Conservation (phyloP, 2,329 filamentous ascomycete genomes). For the Beauveria sp. region DNA sequence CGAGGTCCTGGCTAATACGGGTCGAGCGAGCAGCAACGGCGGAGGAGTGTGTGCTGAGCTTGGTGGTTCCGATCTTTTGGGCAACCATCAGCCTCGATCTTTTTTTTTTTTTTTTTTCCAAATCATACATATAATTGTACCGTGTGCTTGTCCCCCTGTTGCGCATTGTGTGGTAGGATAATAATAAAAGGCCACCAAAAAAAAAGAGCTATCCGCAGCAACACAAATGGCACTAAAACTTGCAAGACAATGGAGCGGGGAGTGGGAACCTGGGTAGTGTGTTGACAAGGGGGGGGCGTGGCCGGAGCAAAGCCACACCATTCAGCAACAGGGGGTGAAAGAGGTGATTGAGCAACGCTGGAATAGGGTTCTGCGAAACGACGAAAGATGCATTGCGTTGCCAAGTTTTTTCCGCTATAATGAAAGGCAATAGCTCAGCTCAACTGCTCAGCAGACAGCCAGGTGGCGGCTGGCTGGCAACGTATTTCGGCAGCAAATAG, state of each 20-base stretch:
- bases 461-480: too few relatives aligned
- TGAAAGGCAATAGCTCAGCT: too few relatives aligned
- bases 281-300: background rate
- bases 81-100: background rate
- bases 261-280: background rate
- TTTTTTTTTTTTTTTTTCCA: background rate
- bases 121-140: background rate
- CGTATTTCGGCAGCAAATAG: too few relatives aligned
- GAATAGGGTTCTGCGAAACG: too few relatives aligned
- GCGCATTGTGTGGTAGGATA: background rate
- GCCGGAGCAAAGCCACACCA: background rate
- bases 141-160: background rate
- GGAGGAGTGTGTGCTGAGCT: background rate
- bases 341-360: background rate
- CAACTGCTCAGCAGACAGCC: too few relatives aligned
- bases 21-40: background rate
- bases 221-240: background rate
- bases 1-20: background rate
- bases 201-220: background rate
- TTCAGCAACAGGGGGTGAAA: background rate
- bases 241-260: conserved; percentile 1
- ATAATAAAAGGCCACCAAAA: background rate
- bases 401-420: too few relatives aligned
- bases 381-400: too few relatives aligned
- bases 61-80: background rate